Evolutionary conservation across 2,329 filamentous ascomycete genomes (phyloP).

Genomic region (Fusarium papillatum): DNA sequence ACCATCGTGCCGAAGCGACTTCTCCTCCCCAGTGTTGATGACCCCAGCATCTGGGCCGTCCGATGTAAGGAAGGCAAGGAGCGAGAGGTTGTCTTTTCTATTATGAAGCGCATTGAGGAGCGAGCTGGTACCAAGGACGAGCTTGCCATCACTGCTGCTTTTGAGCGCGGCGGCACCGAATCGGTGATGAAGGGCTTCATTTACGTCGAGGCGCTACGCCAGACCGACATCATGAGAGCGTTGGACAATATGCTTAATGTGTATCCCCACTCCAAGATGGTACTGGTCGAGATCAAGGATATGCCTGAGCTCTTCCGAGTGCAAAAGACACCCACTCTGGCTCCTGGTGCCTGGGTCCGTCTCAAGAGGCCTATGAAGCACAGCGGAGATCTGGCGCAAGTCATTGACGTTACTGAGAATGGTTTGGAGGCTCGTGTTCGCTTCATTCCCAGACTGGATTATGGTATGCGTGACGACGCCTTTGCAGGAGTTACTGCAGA

Average conservation of each 20-base stretch:
- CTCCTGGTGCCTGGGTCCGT: conserved; percentile 93
- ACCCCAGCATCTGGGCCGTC: conserved; percentile 96
- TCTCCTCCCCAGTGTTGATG: conserved; percentile 91
- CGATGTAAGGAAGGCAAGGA: conserved; percentile 97
- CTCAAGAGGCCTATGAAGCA: conserved; percentile 86
- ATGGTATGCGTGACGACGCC: conserved; percentile 86
- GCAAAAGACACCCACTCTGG: conserved; percentile 85
- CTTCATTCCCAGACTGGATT: conserved; percentile 92
- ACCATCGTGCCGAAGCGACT: conserved; percentile 87
- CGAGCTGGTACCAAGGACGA: conserved; percentile 83
- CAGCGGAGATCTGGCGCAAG: conserved; percentile 89
- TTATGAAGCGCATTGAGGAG: conserved; percentile 92
- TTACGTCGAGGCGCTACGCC: conserved; percentile 92
- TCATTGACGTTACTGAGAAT: conserved; percentile 93
- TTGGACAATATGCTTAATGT: conserved; percentile 90
- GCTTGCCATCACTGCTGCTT: conserved; percentile 88
- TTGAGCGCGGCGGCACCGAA: conserved; percentile 85
- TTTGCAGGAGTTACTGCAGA: conserved; percentile 62
- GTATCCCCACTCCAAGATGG: conserved; percentile 88
- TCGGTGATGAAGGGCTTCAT: conserved; percentile 93
- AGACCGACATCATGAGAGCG: conserved; percentile 87
- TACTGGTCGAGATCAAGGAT: conserved; percentile 94
- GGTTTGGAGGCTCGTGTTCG: conserved; percentile 89
- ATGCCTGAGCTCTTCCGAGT: conserved; percentile 97
- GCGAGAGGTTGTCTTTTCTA: conserved; percentile 87